Conservation (phyloP, 2,329 filamentous ascomycete species). For the Cadophora sp. region DNA sequence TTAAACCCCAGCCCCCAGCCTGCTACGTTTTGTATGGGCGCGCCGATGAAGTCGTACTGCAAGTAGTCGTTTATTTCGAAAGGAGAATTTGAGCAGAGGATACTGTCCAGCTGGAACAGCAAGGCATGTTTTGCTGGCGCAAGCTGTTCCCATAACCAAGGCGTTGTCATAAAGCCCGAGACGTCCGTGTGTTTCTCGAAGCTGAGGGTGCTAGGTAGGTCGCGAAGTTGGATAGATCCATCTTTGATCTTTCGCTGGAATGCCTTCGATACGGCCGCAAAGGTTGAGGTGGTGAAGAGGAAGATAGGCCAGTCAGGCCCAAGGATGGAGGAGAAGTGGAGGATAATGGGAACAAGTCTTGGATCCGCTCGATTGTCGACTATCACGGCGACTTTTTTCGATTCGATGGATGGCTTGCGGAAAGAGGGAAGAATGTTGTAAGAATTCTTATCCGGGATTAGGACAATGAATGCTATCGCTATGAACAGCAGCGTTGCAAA, state of each 20-base stretch:
- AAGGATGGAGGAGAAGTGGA: constrained; percentile 49
- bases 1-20: constrained; percentile 42
- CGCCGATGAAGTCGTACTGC: constrained; percentile 45
- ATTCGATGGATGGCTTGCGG: constrained; percentile 7
- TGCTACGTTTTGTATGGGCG: constrained; percentile 39
- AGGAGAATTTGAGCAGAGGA: constrained; percentile 42
- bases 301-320: constrained; percentile 52
- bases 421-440: constrained; percentile 9
- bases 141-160: constrained; percentile 45
- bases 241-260: constrained; percentile 46
- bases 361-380: constrained; percentile 13
- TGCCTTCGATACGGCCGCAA: constrained; percentile 38
- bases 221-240: constrained; percentile 45
- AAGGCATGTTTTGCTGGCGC: constrained; percentile 43
- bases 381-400: constrained; percentile 22
- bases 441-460: constrained; percentile 1
- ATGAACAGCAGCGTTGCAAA: constrained; percentile 5
- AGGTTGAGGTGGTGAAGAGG: constrained; percentile 46
- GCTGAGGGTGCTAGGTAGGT: constrained; percentile 45
- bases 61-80: constrained; percentile 42
- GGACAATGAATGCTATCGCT: constrained; percentile 4
- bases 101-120: constrained; percentile 44
- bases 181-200: constrained; percentile 44
- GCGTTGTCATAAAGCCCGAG: constrained; percentile 41
- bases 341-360: constrained; percentile 45